Percentiles rank a stretch among this genome's conserved stretches.
Conservation (phyloP, 1,284 basidiomycete species). For the Xanthoconium separans region DNA sequence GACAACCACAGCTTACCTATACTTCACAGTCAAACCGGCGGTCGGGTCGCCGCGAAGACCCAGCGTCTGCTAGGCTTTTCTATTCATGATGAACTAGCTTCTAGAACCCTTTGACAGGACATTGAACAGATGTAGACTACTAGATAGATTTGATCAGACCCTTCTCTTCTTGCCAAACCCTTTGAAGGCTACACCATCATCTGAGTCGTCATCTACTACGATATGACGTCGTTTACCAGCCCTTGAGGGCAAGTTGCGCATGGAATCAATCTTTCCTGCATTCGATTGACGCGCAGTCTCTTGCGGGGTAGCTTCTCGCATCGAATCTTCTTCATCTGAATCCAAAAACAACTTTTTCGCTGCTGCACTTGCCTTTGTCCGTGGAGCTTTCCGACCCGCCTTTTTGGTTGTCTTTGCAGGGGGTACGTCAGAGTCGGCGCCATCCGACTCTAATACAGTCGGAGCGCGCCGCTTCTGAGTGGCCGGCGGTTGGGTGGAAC, state of each 20-base stretch:
- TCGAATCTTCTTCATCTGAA: constrained; percentile 38
- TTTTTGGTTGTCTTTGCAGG: constrained; percentile 10
- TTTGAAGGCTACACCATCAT: constrained; percentile 65
- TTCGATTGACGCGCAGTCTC: neutral
- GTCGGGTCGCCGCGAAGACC: constrained; percentile 88
- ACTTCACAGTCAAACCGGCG: constrained; percentile 70
- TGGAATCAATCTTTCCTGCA: neutral
- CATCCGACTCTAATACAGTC: constrained; percentile 32
- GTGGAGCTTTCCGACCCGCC: constrained; percentile 5
- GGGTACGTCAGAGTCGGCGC: constrained; percentile 19
- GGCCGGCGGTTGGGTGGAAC: constrained; percentile 14
- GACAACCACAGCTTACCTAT: constrained; percentile 3
- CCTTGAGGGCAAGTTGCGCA: constrained; percentile 11
- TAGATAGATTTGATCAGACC: constrained; percentile 10
- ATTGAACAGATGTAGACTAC: constrained; percentile 7
- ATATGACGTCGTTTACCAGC: constrained; percentile 39
- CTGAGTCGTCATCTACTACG: constrained; percentile 64
- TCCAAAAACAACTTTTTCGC: constrained; percentile 38
- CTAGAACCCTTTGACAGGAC: constrained; percentile 2
- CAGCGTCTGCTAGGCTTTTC: constrained; percentile 86
- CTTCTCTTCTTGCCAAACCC: constrained; percentile 50
- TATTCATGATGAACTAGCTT: constrained; percentile 66
- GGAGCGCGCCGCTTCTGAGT: constrained; percentile 24
- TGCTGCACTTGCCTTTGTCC: constrained; percentile 5
- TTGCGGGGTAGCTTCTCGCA: neutral